phyloP scores from a whole-genome alignment of 2,329 filamentous ascomycete genomes.

The Talaromyces sp. region DNA sequence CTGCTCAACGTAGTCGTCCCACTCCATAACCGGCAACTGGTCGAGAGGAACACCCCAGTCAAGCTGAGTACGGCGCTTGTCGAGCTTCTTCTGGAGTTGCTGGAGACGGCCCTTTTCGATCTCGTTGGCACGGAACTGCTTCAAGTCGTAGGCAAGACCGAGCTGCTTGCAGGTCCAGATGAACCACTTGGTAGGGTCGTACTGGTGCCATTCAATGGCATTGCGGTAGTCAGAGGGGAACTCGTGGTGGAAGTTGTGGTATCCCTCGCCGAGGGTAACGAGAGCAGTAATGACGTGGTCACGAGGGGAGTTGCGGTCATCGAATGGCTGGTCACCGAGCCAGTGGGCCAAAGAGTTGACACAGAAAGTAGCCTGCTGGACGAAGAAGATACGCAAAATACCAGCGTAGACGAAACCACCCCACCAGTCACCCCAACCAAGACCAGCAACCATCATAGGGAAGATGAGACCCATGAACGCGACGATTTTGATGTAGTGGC shows the following conservation, averaged over 20 bases:
- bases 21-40: slow-evolving; percentile 79
- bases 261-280: slow-evolving; percentile 81
- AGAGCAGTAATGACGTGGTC: slow-evolving; percentile 84
- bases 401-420: slow-evolving; percentile 83
- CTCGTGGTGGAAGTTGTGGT: slow-evolving; percentile 96
- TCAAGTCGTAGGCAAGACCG: slow-evolving; percentile 80
- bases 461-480: slow-evolving; percentile 74
- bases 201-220: slow-evolving; percentile 86
- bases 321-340: slow-evolving; percentile 89
- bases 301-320: slow-evolving; percentile 86
- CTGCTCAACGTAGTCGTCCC: slow-evolving; percentile 80
- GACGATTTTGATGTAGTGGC: slow-evolving; percentile 78
- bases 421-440: slow-evolving; percentile 76
- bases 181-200: slow-evolving; percentile 87
- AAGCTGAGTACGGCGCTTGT: slow-evolving; percentile 76
- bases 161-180: slow-evolving; percentile 84
- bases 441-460: slow-evolving; percentile 71
- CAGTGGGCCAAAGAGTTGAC: slow-evolving; percentile 89
- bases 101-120: slow-evolving; percentile 89
- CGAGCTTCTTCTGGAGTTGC: slow-evolving; percentile 88
- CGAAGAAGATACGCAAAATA: slow-evolving; percentile 83
- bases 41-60: slow-evolving; percentile 87
- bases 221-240: slow-evolving; percentile 93
- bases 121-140: slow-evolving; percentile 88
- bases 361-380: slow-evolving; percentile 90